phyloP scores from a whole-genome alignment of 352 stramenopile species.

The Stramenopiles sp. region DNA sequence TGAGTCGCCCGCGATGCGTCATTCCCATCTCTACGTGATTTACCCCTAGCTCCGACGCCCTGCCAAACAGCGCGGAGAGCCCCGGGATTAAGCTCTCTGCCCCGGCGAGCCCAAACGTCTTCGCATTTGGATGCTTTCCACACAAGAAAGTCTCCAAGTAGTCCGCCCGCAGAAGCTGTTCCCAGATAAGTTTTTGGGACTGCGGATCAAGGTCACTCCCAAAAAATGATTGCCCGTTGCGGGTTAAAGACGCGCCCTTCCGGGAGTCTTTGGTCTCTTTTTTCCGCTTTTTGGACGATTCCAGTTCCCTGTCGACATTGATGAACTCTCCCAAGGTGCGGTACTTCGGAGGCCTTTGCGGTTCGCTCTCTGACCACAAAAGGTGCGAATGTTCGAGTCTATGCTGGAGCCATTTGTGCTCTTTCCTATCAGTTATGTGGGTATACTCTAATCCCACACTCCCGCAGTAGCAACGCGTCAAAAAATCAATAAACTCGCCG shows the following conservation, averaged over 20 bases:
- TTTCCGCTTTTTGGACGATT: no score
- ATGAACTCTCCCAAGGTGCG: no score
- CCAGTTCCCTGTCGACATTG: no score
- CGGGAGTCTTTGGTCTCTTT: no score
- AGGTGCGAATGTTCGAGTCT: conserved; percentile 42
- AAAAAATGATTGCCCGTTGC: no score
- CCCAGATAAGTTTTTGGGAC: conserved; percentile 65
- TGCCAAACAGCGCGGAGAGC: conserved; percentile 81
- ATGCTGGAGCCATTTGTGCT: conserved; percentile 92
- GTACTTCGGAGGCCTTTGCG: no score
- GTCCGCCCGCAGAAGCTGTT: conserved; percentile 86
- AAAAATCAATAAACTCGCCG: no score
- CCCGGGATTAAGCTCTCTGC: conserved; percentile 83
- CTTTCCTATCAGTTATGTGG: conserved; percentile 84
- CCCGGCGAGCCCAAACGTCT: conserved; percentile 95
- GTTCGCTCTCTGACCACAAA: no score
- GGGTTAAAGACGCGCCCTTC: no score
- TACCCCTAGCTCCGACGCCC: conserved; percentile 74
- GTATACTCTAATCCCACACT: conserved; percentile 96
- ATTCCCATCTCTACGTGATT: conserved; percentile 96
- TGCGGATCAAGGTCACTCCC: background rate
- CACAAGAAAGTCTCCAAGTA: conserved; percentile 96
- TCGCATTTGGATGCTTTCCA: conserved; percentile 97
- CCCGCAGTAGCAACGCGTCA: no score
- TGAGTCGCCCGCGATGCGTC: conserved; percentile 90